Evolutionary conservation across 495 filamentous ascomycete species (phyloP).

Genomic region (Penicillium chermesinum): DNA sequence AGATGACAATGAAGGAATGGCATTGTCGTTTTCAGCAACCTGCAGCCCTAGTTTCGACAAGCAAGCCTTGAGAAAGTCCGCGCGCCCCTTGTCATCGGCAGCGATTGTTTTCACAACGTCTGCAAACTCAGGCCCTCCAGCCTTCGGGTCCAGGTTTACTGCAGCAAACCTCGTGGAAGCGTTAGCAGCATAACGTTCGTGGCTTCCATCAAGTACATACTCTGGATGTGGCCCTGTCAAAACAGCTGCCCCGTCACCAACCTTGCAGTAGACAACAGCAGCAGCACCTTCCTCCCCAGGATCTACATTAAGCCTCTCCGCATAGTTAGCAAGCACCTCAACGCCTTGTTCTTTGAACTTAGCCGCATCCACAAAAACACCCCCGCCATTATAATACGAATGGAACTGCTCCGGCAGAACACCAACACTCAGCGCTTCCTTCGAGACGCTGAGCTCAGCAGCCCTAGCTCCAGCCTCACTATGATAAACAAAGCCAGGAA

Average conservation of each 20-base stretch:
- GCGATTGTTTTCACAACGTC: conserved; percentile 62
- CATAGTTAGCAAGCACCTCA: conserved; percentile 79
- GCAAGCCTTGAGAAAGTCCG: conserved; percentile 75
- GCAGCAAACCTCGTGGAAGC: conserved; percentile 65
- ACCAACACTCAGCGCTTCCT: conserved; percentile 49
- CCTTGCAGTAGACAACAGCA: conserved; percentile 80
- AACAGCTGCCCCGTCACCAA: conserved; percentile 76
- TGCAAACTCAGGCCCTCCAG: conserved; percentile 58
- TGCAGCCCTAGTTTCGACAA: conserved; percentile 77
- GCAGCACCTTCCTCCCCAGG: conserved; percentile 62
- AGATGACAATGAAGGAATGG: conserved; percentile 76
- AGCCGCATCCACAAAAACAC: conserved; percentile 82
- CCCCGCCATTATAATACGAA: conserved; percentile 92
- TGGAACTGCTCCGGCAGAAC: conserved; percentile 60
- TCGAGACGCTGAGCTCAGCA: conserved; percentile 59
- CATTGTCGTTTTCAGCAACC: conserved; percentile 61
- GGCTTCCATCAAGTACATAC: conserved; percentile 45
- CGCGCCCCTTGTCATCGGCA: conserved; percentile 65
- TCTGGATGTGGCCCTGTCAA: conserved; percentile 92
- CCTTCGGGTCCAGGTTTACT: conserved; percentile 62
- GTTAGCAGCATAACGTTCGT: conserved; percentile 5
- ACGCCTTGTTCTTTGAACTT: conserved; percentile 57
- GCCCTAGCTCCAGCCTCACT: conserved; percentile 83
- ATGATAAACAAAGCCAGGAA: conserved; percentile 84
- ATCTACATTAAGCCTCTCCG: conserved; percentile 69